Evolutionary conservation across 345 rosid species (phyloP), one percentile per base, ranked within the genome.

Genomic region (Salix exigua): DNA sequence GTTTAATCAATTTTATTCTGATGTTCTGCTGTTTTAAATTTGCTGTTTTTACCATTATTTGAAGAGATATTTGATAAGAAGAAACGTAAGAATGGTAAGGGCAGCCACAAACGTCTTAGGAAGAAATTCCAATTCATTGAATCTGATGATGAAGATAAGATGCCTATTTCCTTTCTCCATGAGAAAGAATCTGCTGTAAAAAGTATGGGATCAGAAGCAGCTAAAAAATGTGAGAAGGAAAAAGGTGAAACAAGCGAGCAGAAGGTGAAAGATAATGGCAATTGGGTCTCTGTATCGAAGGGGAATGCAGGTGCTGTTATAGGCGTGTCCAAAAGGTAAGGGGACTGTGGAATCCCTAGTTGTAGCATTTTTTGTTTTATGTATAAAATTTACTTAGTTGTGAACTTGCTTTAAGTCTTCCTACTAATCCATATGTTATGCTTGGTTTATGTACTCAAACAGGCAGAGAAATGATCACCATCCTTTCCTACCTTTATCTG

Each of bases 81-180:
- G 50, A 84, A 74, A 74, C 44, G 71, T 33, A 79, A 79, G 77
- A 65, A 78, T 35, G 73, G 9, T 26, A 86, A 78, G 72, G 73
- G 66, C 40, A 85, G 69, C 51, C 73, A 33, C 26, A 78, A 83
- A 73, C 81, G 89, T 68, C 88, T 84, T 31, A 83, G 74, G 81
- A 93, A 83, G 81, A 89, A 77, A 75, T 84, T 80, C 78, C 88
- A 79, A 44, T 18, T 70, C 6, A 67, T 73, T 72, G 90, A 87
- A 61, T 84, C 91, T 77, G 91, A 87, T 60, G 81, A 87, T 77
- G 87, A 83, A 73, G 79, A 80, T 33, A 50, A 26, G 60, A 58
- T 70, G 46, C 74, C 82, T 4, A 80, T 82, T 74, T 73, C 84
- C 44, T 75, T 78, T 38, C 44, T 82, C 55, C 51, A 63, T 17